Conservation (phyloP, 805 yeast species). For the Vanderwaltozyma polyspora region DNA sequence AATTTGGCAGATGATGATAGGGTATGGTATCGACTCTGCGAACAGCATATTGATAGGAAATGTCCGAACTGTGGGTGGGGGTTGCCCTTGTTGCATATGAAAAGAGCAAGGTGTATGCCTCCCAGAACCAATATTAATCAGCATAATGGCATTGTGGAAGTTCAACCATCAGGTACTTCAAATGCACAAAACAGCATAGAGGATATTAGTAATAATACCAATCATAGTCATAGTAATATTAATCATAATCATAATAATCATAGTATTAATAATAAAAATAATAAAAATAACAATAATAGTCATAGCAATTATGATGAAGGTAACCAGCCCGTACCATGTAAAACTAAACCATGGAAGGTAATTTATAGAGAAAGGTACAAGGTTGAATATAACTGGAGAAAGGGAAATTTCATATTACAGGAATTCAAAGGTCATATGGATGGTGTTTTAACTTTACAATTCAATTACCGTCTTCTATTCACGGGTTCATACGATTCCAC, state of each 20-base stretch:
- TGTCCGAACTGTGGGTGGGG: slow-evolving; percentile 99
- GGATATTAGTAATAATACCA: no score
- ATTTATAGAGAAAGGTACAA: slow-evolving; percentile 84
- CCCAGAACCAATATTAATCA: not conserved
- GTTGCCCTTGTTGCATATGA: slow-evolving; percentile 84
- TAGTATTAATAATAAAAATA: not conserved
- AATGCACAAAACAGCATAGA: no score
- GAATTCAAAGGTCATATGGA: slow-evolving; percentile 75
- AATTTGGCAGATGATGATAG: slow-evolving; percentile 87
- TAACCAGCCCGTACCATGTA: no score
- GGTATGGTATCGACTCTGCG: slow-evolving; percentile 98
- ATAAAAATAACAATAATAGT: not conserved
- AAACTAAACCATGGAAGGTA: slow-evolving; percentile 85
- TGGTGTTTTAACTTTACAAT: slow-evolving; percentile 81
- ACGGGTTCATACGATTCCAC: slow-evolving; percentile 90
- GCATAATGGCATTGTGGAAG: not conserved
- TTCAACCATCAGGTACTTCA: no score
- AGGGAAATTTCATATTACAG: slow-evolving; percentile 55
- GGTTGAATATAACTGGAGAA: slow-evolving; percentile 92
- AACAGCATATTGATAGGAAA: slow-evolving; percentile 93
- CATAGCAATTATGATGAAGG: no score
- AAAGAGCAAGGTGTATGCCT: slow-evolving; percentile 39
- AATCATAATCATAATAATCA: not conserved
- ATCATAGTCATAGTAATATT: not conserved
- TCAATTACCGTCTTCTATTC: slow-evolving; percentile 66